phyloP scores from a whole-genome alignment of 176 grass and related monocot species.

The Musa beccarii region DNA sequence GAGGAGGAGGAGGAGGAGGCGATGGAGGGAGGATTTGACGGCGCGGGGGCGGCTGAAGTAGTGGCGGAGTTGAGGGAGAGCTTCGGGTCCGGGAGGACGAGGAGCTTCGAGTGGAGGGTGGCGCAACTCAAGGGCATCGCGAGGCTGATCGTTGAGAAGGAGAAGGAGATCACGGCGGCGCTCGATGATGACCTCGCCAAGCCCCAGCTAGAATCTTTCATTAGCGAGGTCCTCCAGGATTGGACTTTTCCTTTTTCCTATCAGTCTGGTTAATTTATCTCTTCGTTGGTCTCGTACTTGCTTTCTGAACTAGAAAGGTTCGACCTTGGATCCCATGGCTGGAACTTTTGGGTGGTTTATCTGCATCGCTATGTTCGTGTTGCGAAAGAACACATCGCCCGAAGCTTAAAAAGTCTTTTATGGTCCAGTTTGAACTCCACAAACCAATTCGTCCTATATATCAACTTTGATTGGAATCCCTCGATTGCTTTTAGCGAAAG shows the following conservation, averaged over 20 bases:
- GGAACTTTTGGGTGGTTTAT: not conserved
- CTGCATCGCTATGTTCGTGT: not conserved
- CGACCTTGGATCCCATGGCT: not conserved
- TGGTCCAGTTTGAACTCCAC: no score
- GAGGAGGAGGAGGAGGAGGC: not conserved
- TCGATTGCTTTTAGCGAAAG: no score
- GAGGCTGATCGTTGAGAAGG: slow-evolving; percentile 60
- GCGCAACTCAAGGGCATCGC: slow-evolving; percentile 47
- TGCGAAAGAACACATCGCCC: no score
- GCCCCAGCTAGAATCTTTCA: slow-evolving; percentile 55
- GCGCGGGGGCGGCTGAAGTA: slow-evolving; percentile 22
- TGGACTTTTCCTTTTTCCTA: not conserved
- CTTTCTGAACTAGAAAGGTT: not conserved
- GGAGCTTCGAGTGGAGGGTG: slow-evolving; percentile 53
- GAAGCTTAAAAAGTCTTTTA: no score
- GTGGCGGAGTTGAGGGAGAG: slow-evolving; percentile 32
- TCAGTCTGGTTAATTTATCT: not conserved
- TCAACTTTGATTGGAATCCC: no score
- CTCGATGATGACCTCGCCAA: slow-evolving; percentile 74
- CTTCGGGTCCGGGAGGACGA: slow-evolving; percentile 56
- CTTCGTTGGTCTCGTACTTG: not conserved
- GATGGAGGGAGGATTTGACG: not conserved
- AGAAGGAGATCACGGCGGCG: slow-evolving; percentile 52
- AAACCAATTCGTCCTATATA: no score
- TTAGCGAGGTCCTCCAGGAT: slow-evolving; percentile 53